Conservation (phyloP, 768 basidiomycete species). For the Clathrus columnatus region DNA sequence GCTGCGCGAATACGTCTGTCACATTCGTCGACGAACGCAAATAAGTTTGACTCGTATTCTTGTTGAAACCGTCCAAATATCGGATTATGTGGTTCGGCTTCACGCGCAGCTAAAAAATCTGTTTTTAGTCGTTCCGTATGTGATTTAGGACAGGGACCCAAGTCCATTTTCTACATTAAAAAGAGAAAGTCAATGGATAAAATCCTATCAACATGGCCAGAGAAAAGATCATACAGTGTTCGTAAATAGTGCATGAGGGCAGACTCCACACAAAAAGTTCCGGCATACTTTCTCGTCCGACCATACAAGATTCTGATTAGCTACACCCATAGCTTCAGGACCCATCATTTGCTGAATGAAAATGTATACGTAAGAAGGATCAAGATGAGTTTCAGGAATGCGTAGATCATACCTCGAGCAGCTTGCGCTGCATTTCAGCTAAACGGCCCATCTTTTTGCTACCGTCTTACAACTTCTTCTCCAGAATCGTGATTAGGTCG, state of each 20-base stretch:
- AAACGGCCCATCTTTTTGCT: constrained; percentile 72
- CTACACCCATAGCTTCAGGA: constrained; percentile 97
- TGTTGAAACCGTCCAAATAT: constrained; percentile 81
- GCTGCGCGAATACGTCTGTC: constrained; percentile 92
- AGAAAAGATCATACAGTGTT: constrained; percentile 71
- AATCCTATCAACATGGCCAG: background rate
- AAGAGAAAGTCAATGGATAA: background rate
- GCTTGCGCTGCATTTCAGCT: constrained; percentile 97
- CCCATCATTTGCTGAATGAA: constrained; percentile 98
- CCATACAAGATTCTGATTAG: constrained; percentile 88
- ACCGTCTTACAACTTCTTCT: no score
- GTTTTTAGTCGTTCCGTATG: constrained; percentile 92
- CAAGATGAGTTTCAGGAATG: constrained; percentile 13
- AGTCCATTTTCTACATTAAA: constrained; percentile 99
- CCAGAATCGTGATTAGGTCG: no score
- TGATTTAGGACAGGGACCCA: constrained; percentile 94
- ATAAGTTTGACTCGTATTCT: constrained; percentile 94
- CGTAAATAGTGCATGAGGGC: constrained; percentile 94
- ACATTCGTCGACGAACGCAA: constrained; percentile 95
- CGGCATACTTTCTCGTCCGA: constrained; percentile 96
- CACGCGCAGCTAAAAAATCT: constrained; percentile 78
- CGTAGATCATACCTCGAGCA: constrained; percentile 41
- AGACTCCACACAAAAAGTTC: constrained; percentile 97
- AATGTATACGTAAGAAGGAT: background rate
- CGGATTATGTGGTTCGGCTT: constrained; percentile 69